phyloP scores from a whole-genome alignment of 108 stramenopile species.

The Nitzschia sp. region DNA sequence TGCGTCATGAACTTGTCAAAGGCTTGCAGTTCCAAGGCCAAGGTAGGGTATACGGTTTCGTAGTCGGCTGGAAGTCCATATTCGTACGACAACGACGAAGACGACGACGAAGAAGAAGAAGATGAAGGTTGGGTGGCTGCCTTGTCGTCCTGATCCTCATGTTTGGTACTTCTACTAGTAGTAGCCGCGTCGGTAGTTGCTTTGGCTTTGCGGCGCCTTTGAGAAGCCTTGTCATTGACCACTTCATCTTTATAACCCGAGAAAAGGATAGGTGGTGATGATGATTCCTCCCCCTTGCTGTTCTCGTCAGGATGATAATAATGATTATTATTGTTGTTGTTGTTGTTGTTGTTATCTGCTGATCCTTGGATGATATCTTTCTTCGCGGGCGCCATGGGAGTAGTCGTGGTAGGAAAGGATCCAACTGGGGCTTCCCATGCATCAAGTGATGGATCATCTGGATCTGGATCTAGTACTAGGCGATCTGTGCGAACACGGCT shows the following conservation, averaged over 20 bases:
- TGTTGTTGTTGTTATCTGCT: background rate
- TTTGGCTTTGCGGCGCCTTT: constrained; percentile 29
- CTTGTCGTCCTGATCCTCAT: constrained; percentile 3
- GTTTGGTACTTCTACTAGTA: background rate
- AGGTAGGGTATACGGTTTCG: constrained; percentile 2
- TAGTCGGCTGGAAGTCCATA: constrained; percentile 64
- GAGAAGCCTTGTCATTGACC: constrained; percentile 66
- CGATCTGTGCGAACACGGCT: background rate
- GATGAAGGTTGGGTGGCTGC: too few relatives aligned
- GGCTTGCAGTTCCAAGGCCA: constrained; percentile 58
- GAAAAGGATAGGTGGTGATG: background rate
- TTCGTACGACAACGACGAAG: too few relatives aligned
- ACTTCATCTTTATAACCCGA: constrained; percentile 10
- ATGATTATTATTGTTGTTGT: background rate
- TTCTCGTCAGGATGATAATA: too few relatives aligned
- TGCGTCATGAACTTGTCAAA: constrained; percentile 78
- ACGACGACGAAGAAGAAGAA: too few relatives aligned
- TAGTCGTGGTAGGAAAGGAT: background rate
- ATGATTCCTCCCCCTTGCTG: background rate
- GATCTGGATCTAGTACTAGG: background rate
- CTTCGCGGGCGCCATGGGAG: background rate
- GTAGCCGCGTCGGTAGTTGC: background rate
- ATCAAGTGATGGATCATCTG: background rate
- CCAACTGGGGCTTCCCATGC: background rate
- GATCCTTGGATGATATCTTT: too few relatives aligned